Conservation (phyloP, 768 basidiomycete species). For the Mycena amicta region DNA sequence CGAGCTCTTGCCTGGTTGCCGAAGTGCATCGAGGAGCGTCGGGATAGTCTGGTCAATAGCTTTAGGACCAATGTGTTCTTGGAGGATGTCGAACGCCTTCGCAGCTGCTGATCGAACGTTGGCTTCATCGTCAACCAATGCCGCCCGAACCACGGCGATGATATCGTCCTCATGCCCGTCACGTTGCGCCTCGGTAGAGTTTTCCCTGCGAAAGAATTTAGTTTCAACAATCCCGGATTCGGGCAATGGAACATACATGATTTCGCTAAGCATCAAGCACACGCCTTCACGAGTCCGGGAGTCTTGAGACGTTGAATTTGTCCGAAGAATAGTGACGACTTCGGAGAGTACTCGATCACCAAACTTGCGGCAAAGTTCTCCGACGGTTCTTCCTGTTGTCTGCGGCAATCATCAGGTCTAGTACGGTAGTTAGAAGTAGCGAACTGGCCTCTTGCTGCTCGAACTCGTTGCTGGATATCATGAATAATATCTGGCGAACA, state of each 20-base stretch:
- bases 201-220: conserved; percentile 55
- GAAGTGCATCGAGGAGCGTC: conserved; percentile 88
- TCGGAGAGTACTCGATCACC: conserved; percentile 89
- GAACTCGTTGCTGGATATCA: conserved; percentile 76
- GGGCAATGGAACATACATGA: conserved; percentile 67
- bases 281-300: conserved; percentile 78
- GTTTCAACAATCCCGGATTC: background rate
- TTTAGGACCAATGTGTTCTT: conserved; percentile 85
- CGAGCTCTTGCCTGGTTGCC: conserved; percentile 91
- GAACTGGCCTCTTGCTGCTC: conserved; percentile 86
- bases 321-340: conserved; percentile 77
- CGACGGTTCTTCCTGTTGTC: conserved; percentile 87
- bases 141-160: conserved; percentile 78
- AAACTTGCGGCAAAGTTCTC: conserved; percentile 92
- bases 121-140: conserved; percentile 86
- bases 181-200: conserved; percentile 78
- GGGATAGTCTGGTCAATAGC: conserved; percentile 98
- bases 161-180: conserved; percentile 90
- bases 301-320: conserved; percentile 63
- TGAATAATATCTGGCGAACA: conserved; percentile 70
- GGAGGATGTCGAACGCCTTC: conserved; percentile 85
- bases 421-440: background rate
- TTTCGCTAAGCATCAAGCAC: conserved; percentile 82
- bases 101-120: conserved; percentile 90
- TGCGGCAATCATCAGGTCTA: conserved; percentile 32